Evolutionary conservation across 768 basidiomycete species (phyloP), one percentile per base, ranked within the genome.

Genomic region (Tricholoma sp.): DNA sequence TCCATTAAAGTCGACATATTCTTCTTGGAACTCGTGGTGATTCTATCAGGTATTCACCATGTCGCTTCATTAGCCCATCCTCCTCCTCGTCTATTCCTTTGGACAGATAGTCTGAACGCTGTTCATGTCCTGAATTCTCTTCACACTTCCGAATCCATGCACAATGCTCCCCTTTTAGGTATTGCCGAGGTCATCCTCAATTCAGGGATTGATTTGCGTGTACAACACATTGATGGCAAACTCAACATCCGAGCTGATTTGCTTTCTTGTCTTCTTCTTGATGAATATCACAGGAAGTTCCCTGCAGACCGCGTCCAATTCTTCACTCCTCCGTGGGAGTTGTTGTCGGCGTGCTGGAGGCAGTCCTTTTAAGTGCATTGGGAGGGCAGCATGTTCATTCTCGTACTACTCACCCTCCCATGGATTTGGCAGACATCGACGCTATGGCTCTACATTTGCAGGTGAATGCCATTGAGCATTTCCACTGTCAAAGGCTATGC

Each of bases 381-480:
- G 65, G 65, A 34, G 57, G 49, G 33, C 31, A 6, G 45, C 13
- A 4, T 18, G 4, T 2, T 17, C n/a, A 3, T 42, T 24, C 17
- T 42, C 11, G 24, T 18, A n/a, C 20, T 18, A 11, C n/a, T 33
- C 56, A 49, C 53, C 66, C 54, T 15, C 47, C 32, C 28, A 39
- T 63, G 45, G n/a, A 31, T 4, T 49, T 65, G 6, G n/a, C 24
- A 10, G 53, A 55, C 10, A 41, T 68, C 2, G 64, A 68, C 44
- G 20, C 53, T 12, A 47, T 49, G 2, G 54, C 59, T 1, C 36
- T 24, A 4, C 55, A 57, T 37, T 54, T 68, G 4, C 65, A 64
- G 17, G 47, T 56, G 10, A 59, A 62, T 36, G 59, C 67, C 37
- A 59, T 66, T 24, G 63, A 66, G 32, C 53, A 55, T n/a, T n/a